Evolutionary conservation across 768 basidiomycete species (phyloP), one percentile per base, ranked within the genome.

Genomic region (Hortiboletus flavorubellus): DNA sequence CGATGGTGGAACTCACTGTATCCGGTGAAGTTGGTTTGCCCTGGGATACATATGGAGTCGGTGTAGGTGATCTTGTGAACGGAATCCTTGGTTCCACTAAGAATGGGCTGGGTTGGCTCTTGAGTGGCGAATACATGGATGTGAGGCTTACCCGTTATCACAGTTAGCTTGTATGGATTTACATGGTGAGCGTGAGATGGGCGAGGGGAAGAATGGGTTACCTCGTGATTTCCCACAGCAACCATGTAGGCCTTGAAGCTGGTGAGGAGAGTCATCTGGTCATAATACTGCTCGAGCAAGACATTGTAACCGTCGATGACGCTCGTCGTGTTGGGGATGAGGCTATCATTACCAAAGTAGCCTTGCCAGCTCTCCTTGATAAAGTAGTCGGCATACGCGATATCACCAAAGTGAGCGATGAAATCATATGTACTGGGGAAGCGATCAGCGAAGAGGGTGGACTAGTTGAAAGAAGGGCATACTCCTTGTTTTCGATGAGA

Each of bases 301-400:
- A 48, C 56, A 2, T 68, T 67, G 34, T 67, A 68, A 16, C 67
- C 64, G 0, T 69, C 55, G 7, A 62, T 14, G 11, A 64, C 53
- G 38, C 65, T 64, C 10, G 67, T 69, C 56, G 51, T 46, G 31
- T 68, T 68, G 0, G 60, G 63, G 37, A 68, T 59, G 2, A 67
- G 58, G 42, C 60, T 69, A 34, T 64, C 14, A 21, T 62, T 68
- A 5, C 67, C 67, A 41, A 68, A 68, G 52, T 68, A 68, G 29
- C 67, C 67, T 44, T 68, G 11, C 67, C 67, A 68, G n/a, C 67
- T 68, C 39, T 68, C 67, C 14, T 58, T 60, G 42, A 68, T 64
- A 18, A 68, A 67, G 53, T 68, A 69, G 49, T 69, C 67, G 6
- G 67, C 39, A 29, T 67, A 68, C 9, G 67, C 64, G 9, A 69